A percentile compares a stretch with the other conserved stretches of the same genome.
Conservation (phyloP, 139 green algal genomes). For the Chlamydomonas incerta region DNA sequence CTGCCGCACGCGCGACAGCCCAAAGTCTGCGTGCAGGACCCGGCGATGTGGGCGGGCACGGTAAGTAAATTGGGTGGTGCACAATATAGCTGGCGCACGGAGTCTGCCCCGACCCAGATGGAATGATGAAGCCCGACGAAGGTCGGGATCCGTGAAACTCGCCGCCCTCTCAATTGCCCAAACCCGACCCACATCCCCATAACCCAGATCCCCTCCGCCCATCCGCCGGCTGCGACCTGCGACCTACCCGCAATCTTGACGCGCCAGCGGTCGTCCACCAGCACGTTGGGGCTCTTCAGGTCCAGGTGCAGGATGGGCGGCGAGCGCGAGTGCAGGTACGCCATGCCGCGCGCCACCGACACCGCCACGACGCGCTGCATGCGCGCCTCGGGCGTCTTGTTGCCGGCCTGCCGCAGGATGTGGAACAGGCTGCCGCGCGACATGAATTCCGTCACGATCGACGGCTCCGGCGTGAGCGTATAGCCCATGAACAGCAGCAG, state of each 20-base stretch:
- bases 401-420: conserved; percentile 51
- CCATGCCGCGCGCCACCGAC: conserved; percentile 76
- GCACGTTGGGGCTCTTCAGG: conserved; percentile 84
- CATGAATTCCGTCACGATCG: conserved; percentile 68
- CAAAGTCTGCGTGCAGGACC: conserved; percentile 73
- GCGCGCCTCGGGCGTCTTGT: conserved; percentile 46
- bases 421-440: conserved; percentile 61
- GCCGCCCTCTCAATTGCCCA: no score
- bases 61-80: no score
- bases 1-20: conserved; percentile 59
- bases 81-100: no score
- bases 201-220: no score
- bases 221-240: no score
- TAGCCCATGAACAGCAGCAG: conserved; percentile 80
- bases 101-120: no score
- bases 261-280: conserved; percentile 79
- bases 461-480: conserved; percentile 44
- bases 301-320: conserved; percentile 90
- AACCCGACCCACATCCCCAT: no score
- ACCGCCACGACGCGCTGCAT: conserved; percentile 64
- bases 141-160: no score
- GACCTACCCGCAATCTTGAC: conserved; percentile 73
- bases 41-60: no score
- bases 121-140: no score
- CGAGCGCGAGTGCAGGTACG: conserved; percentile 83